phyloP scores from a whole-genome alignment of 192 early-diverging fungal genomes.

The Backusella macrospora region DNA sequence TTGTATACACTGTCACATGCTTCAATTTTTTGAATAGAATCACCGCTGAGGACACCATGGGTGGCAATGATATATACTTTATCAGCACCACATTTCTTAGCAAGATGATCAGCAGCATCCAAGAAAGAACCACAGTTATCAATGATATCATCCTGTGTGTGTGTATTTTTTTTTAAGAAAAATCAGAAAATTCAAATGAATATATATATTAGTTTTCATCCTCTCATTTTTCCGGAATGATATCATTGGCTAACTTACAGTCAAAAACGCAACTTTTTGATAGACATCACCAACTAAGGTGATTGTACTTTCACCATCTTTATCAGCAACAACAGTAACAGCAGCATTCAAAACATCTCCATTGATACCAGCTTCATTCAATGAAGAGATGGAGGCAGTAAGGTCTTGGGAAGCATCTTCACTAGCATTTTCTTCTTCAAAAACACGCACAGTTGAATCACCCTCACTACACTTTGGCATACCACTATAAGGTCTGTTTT shows the following conservation, averaged over 20 bases:
- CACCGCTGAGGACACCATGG: conserved; percentile 92
- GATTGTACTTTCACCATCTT: conserved; percentile 41
- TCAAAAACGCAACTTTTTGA: conserved; percentile 83
- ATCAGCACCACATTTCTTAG: conserved; percentile 78
- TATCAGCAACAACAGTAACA: conserved; percentile 40
- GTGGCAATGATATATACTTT: conserved; percentile 91
- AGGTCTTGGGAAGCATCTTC: conserved; percentile 20
- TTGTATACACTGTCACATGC: conserved; percentile 44
- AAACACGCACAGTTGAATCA: conserved; percentile 9
- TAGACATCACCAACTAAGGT: conserved; percentile 94
- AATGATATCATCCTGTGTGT: conserved; percentile 95
- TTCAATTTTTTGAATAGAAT: conserved; percentile 84
- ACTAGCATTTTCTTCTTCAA: conserved; percentile 15
- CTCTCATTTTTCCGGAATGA: neutral
- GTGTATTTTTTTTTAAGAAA: neutral
- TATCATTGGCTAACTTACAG: conserved; percentile 41
- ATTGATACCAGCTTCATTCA: conserved; percentile 32
- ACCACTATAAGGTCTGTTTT: conserved; percentile 36
- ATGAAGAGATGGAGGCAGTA: conserved; percentile 33
- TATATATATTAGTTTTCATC: too few relatives aligned
- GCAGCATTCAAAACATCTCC: conserved; percentile 37
- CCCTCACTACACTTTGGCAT: conserved; percentile 26
- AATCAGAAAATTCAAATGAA: too few relatives aligned
- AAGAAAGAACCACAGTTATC: conserved; percentile 90
- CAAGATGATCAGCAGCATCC: conserved; percentile 88